Evolutionary conservation across 768 basidiomycete genomes (phyloP).

Genomic region (Leccinellum luteum): DNA sequence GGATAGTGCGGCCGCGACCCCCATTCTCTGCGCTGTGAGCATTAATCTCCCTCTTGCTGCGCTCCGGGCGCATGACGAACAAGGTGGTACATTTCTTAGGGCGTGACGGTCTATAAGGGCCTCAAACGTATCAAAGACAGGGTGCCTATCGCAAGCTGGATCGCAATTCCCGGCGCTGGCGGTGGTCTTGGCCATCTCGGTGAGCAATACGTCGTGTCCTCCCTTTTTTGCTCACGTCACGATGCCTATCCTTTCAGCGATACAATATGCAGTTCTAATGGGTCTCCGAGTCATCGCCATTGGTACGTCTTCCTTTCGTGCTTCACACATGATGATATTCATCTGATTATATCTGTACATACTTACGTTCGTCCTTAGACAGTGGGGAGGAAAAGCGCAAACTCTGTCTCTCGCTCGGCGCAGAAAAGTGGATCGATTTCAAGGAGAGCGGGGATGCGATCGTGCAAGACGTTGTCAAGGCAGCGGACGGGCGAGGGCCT

Average conservation of each 20-base stretch:
- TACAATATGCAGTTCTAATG: conserved; percentile 45
- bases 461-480: conserved; percentile 36
- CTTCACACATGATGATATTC: too few species aligned
- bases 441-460: conserved; percentile 37
- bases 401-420: conserved; percentile 38
- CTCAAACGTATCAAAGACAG: conserved; percentile 34
- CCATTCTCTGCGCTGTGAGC: conserved; percentile 43
- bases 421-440: conserved; percentile 48
- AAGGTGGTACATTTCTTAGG: conserved; percentile 10
- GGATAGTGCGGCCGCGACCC: conserved; percentile 38
- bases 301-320: conserved; percentile 10
- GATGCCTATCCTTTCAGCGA: conserved; percentile 22
- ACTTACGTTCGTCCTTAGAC: conserved; percentile 26
- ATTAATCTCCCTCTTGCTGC: neutral
- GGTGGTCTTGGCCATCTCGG: conserved; percentile 44
- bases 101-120: conserved; percentile 46
- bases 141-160: conserved; percentile 36
- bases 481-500: conserved; percentile 43
- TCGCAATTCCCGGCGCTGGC: conserved; percentile 41
- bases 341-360: neutral
- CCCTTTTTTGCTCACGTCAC: neutral
- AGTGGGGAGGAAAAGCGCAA: conserved; percentile 41
- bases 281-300: conserved; percentile 47
- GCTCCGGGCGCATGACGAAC: neutral
- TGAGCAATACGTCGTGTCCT: neutral